phyloP scores from a whole-genome alignment of 140 eudicot genomes.

The Flaveria floridana region DNA sequence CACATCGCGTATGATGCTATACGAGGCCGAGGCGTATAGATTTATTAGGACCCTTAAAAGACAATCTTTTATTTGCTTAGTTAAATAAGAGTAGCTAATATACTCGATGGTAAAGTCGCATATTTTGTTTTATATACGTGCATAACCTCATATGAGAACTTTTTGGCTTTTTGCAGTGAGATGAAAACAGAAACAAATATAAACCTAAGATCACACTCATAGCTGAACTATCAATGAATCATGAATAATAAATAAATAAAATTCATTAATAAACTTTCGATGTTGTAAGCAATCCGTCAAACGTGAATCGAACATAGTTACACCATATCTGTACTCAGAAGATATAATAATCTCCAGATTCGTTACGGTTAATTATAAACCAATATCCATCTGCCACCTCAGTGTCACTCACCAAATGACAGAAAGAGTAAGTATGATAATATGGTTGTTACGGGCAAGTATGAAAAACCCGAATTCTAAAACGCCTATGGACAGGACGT shows the following conservation, averaged over 20 bases:
- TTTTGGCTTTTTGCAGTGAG: no score
- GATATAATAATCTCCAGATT: conserved; percentile 25
- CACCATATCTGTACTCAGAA: conserved; percentile 32
- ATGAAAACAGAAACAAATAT: no score
- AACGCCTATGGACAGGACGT: conserved; percentile 30
- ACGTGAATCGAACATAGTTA: conserved; percentile 34
- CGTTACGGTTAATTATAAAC: conserved; percentile 34
- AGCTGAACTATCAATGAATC: no score
- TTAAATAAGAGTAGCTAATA: no score
- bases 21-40: no score
- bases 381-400: conserved; percentile 23
- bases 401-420: conserved; percentile 25
- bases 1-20: no score
- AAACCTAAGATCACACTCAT: no score
- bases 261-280: conserved; percentile 34
- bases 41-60: no score
- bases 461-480: conserved; percentile 40
- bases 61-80: no score
- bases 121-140: no score
- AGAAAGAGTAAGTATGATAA: conserved; percentile 44
- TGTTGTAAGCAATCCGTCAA: conserved; percentile 40
- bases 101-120: no score
- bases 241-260: conserved; percentile 14
- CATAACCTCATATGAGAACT: no score
- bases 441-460: conserved; percentile 33